Conservation (phyloP, 2,329 filamentous ascomycete species). For the Juglanconis oblonga region DNA sequence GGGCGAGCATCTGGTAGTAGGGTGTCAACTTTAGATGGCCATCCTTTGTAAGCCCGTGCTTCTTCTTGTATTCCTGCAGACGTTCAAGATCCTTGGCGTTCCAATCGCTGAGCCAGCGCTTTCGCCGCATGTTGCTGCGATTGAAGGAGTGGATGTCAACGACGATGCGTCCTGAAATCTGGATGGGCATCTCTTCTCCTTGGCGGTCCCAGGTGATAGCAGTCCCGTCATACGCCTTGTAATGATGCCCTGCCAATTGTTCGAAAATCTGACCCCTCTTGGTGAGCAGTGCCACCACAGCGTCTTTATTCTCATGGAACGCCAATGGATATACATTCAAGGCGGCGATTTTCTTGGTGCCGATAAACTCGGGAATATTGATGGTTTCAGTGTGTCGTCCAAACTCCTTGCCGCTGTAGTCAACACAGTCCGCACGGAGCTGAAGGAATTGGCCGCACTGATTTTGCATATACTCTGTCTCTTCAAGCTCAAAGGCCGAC, state of each 20-base stretch:
- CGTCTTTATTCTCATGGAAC: conserved; percentile 39
- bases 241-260: conserved; percentile 42
- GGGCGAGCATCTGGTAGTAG: conserved; percentile 32
- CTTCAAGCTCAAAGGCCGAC: conserved; percentile 36
- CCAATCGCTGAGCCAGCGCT: conserved; percentile 30
- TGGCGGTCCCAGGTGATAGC: conserved; percentile 35
- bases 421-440: conserved; percentile 40
- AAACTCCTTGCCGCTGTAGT: conserved; percentile 47
- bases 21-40: conserved; percentile 27
- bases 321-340: conserved; percentile 42
- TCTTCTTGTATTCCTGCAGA: conserved; percentile 25
- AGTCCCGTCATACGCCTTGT: conserved; percentile 42
- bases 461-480: conserved; percentile 35
- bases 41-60: conserved; percentile 19
- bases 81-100: conserved; percentile 30
- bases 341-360: conserved; percentile 41
- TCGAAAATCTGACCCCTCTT: conserved; percentile 44
- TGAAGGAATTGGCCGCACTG: conserved; percentile 37
- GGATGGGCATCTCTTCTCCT: conserved; percentile 29
- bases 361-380: conserved; percentile 38
- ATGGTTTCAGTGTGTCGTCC: conserved; percentile 36
- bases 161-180: conserved; percentile 35
- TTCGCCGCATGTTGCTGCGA: conserved; percentile 31
- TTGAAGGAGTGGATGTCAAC: conserved; percentile 37
- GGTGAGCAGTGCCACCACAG: conserved; percentile 31